Evolutionary conservation across 108 stramenopile species (phyloP).

Genomic region (Aurantiochytrium sp.): DNA sequence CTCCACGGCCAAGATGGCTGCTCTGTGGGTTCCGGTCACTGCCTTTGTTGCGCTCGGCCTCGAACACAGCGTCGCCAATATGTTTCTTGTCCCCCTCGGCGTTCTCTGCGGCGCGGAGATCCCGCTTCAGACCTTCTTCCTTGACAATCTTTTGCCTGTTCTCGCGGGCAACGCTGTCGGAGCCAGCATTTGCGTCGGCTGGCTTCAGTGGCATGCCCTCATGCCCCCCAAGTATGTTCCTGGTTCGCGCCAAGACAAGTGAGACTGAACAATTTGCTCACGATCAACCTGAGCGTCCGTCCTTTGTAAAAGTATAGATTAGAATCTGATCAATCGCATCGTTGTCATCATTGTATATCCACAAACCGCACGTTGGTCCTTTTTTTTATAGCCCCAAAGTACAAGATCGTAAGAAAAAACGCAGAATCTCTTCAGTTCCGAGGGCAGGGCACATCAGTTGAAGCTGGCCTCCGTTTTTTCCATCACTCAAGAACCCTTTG

Average conservation of each 20-base stretch:
- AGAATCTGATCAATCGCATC: too few relatives aligned
- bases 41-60: conserved; percentile 80
- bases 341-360: too few relatives aligned
- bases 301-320: too few relatives aligned
- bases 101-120: conserved; percentile 82
- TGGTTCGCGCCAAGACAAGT: not conserved
- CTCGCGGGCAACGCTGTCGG: conserved; percentile 90
- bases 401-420: too few relatives aligned
- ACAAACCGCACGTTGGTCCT: too few relatives aligned
- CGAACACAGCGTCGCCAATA: conserved; percentile 90
- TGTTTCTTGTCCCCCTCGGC: conserved; percentile 92
- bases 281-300: too few relatives aligned
- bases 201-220: not conserved
- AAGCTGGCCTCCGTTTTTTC: too few relatives aligned
- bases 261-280: too few relatives aligned
- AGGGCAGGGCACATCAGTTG: too few relatives aligned
- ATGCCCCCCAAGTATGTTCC: not conserved
- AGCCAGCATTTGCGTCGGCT: conserved; percentile 65
- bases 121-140: conserved; percentile 58
- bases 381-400: too few relatives aligned
- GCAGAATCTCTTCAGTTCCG: too few relatives aligned
- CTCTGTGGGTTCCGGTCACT: conserved; percentile 79
- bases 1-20: conserved; percentile 71
- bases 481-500: too few relatives aligned
- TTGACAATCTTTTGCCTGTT: conserved; percentile 79